These are phyloP conservation scores for Persicaria maculosa DNA, from an alignment of 148 eudicot genomes.

Conservation along the genomic window DNA sequence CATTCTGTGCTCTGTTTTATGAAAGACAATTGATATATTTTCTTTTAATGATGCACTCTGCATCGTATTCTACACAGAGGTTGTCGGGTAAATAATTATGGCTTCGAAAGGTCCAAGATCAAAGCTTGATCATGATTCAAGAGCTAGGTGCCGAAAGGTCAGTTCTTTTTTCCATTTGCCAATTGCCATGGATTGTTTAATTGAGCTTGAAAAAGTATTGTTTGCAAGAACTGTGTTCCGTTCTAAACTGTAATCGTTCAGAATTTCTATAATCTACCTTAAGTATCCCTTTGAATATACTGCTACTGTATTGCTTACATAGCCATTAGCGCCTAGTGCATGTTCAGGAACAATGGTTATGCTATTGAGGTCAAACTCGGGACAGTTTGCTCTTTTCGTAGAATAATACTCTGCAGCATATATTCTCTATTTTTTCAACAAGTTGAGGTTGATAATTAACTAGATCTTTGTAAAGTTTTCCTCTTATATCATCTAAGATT, in stretches of 20 bases:
- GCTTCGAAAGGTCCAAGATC: constrained; percentile 98
- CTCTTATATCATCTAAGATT: neutral
- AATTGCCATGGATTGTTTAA: neutral
- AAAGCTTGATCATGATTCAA: constrained; percentile 84
- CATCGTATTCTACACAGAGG: constrained; percentile 11
- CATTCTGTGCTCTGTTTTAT: neutral
- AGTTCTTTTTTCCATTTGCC: constrained; percentile 5
- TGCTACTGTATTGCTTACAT: neutral
- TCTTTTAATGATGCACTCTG: neutral
- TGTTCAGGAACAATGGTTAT: constrained; percentile 1
- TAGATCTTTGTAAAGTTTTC: neutral
- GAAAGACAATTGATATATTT: neutral
- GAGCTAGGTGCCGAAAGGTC: constrained; percentile 87
- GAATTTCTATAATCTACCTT: neutral
- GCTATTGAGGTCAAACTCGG: neutral
- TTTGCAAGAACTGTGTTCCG: neutral
- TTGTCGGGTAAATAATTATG: constrained; percentile 35
- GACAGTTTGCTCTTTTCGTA: neutral
- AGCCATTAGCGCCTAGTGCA: neutral
- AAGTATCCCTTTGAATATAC: neutral
- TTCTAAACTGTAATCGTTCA: neutral
- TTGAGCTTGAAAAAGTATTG: neutral
- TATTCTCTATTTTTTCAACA: neutral
- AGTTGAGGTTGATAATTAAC: neutral
- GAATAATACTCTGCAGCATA: neutral